Conservation (phyloP, 2,329 filamentous ascomycete genomes). For the Aspergillus quadrilineatus region DNA sequence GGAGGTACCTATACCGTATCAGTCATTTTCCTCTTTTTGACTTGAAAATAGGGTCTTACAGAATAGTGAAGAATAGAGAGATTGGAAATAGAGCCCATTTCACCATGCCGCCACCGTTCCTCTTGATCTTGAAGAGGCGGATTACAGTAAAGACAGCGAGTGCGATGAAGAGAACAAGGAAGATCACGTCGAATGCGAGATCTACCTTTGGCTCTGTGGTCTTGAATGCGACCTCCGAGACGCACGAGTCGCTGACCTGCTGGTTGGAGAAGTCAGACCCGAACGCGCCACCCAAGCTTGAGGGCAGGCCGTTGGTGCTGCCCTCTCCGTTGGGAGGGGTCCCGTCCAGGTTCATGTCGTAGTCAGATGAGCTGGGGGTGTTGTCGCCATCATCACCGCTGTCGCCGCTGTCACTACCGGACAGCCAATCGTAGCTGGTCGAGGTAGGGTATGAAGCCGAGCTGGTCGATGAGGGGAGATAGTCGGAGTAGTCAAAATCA, state of each 20-base stretch:
- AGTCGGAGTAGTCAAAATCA: neutral
- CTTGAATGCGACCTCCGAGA: constrained; percentile 3
- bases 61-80: constrained; percentile 12
- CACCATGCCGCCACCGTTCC: neutral
- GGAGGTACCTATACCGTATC: neutral
- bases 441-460: neutral
- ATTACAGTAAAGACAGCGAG: neutral
- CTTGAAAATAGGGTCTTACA: constrained; percentile 2
- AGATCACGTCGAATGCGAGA: constrained; percentile 18
- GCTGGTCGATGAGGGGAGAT: neutral
- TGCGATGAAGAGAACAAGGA: constrained; percentile 14
- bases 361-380: too few species aligned
- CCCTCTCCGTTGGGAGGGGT: too few species aligned
- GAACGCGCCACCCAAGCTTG: neutral
- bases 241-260: neutral
- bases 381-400: neutral
- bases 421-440: neutral
- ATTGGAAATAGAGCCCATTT: constrained; percentile 14
- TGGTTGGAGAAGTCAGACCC: neutral
- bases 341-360: too few species aligned
- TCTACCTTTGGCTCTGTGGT: neutral
- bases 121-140: constrained; percentile 4
- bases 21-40: neutral
- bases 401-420: neutral
- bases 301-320: neutral